Conservation (phyloP, 1,284 basidiomycete species). For the Ceratobasidium sp. region DNA sequence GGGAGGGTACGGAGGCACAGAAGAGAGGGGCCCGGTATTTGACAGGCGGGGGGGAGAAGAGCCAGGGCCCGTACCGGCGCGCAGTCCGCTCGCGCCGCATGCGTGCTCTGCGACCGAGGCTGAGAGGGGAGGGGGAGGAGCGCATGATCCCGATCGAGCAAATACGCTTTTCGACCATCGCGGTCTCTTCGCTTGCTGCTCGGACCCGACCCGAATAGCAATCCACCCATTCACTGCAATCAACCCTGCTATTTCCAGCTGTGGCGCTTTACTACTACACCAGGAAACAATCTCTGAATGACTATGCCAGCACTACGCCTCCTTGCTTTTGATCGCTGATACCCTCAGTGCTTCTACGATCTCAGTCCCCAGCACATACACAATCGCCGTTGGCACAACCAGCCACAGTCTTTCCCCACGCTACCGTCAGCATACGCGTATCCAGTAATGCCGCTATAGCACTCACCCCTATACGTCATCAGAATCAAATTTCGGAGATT, state of each 20-base stretch:
- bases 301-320: not conserved
- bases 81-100: constrained; percentile 1
- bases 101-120: not conserved
- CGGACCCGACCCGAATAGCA: constrained; percentile 20
- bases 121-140: too few species aligned
- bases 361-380: constrained; percentile 64
- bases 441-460: not conserved
- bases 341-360: constrained; percentile 57
- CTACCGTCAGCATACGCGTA: constrained; percentile 3
- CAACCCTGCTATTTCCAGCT: not conserved
- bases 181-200: constrained; percentile 15
- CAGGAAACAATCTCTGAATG: constrained; percentile 3
- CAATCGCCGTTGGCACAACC: constrained; percentile 67
- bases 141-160: constrained; percentile 26
- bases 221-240: not conserved
- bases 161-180: not conserved
- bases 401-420: constrained; percentile 68
- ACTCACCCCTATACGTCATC: constrained; percentile 37
- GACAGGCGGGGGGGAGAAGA: not conserved
- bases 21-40: not conserved
- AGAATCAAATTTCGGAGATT: constrained; percentile 19
- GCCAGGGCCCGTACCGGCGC: constrained; percentile 1
- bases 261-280: not conserved
- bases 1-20: not conserved
- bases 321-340: constrained; percentile 45